Evolutionary conservation across 2,329 filamentous ascomycete species (phyloP).

Genomic region (Eurotiales sp.): DNA sequence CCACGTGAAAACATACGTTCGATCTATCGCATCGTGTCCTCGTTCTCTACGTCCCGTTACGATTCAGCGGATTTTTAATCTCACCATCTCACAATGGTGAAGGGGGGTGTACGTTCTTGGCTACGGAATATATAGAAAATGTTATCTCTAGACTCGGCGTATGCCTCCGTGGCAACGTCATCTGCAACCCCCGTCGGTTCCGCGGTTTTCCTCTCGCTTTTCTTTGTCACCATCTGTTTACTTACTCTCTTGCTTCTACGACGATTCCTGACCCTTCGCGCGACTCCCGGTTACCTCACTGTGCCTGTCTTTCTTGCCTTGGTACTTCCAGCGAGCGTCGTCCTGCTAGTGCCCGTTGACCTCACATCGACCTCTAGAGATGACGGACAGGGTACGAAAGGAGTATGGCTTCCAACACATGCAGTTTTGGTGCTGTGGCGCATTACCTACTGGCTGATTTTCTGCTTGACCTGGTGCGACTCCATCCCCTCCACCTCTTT

Average conservation of each 20-base stretch:
- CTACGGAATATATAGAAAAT: slow-evolving; percentile 6
- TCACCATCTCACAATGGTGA: background rate
- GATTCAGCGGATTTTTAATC: background rate
- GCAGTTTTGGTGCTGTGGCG: slow-evolving; percentile 86
- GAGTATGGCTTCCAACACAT: slow-evolving; percentile 80
- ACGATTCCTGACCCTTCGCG: slow-evolving; percentile 84
- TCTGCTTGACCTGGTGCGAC: slow-evolving; percentile 81
- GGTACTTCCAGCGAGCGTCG: slow-evolving; percentile 83
- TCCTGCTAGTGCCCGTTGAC: slow-evolving; percentile 92
- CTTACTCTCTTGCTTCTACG: slow-evolving; percentile 80
- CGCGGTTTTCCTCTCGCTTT: slow-evolving; percentile 69
- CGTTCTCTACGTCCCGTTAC: background rate
- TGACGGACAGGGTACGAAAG: slow-evolving; percentile 67
- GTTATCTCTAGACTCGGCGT: slow-evolving; percentile 10
- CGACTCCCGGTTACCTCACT: slow-evolving; percentile 83
- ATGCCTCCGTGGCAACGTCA: slow-evolving; percentile 14
- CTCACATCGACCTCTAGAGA: slow-evolving; percentile 74
- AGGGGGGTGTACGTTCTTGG: background rate
- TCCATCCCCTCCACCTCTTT: background rate
- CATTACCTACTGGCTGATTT: slow-evolving; percentile 96
- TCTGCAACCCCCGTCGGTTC: slow-evolving; percentile 63
- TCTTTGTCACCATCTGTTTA: slow-evolving; percentile 69
- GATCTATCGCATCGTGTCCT: background rate
- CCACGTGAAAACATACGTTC: too few species aligned
- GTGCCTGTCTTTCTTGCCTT: slow-evolving; percentile 95